Evolutionary conservation across 176 grass and related monocot species (phyloP), one percentile per base, ranked within the genome.

Genomic region (Paspalum notatum): DNA sequence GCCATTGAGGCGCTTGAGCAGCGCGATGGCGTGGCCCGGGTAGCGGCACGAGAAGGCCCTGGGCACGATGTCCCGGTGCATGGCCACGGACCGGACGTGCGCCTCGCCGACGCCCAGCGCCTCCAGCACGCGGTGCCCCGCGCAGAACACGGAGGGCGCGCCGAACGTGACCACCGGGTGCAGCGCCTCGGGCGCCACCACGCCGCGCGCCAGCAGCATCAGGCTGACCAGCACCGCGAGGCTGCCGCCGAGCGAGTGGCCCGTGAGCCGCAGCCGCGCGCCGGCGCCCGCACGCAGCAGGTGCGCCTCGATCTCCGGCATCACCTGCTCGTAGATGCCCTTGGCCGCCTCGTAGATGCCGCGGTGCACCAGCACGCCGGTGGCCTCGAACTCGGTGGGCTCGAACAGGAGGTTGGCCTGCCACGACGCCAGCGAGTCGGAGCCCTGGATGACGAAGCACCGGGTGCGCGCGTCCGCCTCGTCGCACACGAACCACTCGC

Each of bases 221-320:
- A 99, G 84, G 50, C 86, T 91, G 20, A 95, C 93, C 27, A 99
- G 84, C 75, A 95, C 50, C 46, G 92, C 84, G 0, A 99, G 90
- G 85, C 96, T 99, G 82, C 96, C 96, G n/a, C 96, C 96, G 53
- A 99, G 89, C 14, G 93, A 99, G 82, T 99, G 96, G n/a, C 96
- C 96, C 5, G 96, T 87, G 84, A 99, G 87, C 15, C 90, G 90
- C 78, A 99, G 85, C 46, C 71, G 82, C 15, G 84, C 86, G 0
- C 74, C 62, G 3, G 77, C 71, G 58, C 82, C 43, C 53, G 47
- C 62, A n/a, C n/a, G n/a, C 22, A 44, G 43, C 44, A 95, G 14
- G 85, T 99, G 96, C 7, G 66, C 80, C 47, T 44, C 51, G 63
- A 99, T 77, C 71, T 90, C 90, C 52, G 96, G 89, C 79, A 91